These are phyloP conservation scores for Vaucheria bursata DNA, from an alignment of 352 stramenopile genomes.

Conservation along the genomic window DNA sequence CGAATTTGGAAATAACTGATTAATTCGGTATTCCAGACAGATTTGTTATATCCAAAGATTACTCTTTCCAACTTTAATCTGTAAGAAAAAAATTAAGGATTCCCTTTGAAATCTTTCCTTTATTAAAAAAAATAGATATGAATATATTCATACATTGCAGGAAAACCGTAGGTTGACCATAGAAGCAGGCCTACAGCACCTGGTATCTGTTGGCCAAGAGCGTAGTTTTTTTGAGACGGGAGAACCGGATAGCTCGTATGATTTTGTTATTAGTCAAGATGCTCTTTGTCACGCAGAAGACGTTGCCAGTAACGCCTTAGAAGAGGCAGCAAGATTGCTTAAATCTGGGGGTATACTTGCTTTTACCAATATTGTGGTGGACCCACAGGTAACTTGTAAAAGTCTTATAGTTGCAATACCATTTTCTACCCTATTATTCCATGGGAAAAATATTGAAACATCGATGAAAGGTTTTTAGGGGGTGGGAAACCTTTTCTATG, in stretches of 20 bases:
- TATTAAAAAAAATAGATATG: too few species aligned
- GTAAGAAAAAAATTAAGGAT: too few species aligned
- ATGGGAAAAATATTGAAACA: too few species aligned
- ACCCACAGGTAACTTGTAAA: constrained; percentile 15
- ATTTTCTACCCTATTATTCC: constrained; percentile 4
- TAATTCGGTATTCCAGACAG: too few species aligned
- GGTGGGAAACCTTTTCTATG: too few species aligned
- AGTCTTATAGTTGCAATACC: neutral
- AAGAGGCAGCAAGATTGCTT: constrained; percentile 31
- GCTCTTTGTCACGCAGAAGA: constrained; percentile 40
- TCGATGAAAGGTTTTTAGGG: neutral
- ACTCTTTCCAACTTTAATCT: too few species aligned
- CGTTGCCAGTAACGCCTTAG: constrained; percentile 8
- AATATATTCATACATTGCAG: too few species aligned
- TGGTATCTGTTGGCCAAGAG: constrained; percentile 13
- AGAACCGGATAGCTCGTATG: constrained; percentile 16
- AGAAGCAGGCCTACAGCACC: constrained; percentile 19
- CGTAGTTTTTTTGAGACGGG: constrained; percentile 36
- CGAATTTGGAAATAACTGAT: too few species aligned
- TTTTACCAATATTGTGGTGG: constrained; percentile 38
- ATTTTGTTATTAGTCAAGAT: constrained; percentile 24
- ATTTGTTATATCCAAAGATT: too few species aligned
- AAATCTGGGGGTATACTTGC: constrained; percentile 19
- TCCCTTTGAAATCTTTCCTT: too few species aligned
- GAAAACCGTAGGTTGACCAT: constrained; percentile 21